phyloP scores from a whole-genome alignment of 2,329 filamentous ascomycete species.

The Clarireedia sp. region DNA sequence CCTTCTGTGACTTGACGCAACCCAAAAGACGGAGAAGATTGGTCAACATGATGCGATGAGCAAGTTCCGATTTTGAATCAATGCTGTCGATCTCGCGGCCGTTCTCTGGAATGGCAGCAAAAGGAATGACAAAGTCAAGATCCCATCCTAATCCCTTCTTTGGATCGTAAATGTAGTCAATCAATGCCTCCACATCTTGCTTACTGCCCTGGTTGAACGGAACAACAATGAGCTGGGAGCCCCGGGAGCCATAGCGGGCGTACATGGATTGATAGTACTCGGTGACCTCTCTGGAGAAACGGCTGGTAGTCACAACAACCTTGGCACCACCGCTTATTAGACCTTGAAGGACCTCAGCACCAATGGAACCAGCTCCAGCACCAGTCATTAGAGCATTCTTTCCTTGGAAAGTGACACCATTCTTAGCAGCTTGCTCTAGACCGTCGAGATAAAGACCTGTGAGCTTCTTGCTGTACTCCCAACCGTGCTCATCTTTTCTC shows the following conservation, averaged over 20 bases:
- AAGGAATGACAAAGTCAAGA: slow-evolving; percentile 90
- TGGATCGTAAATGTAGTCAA: slow-evolving; percentile 92
- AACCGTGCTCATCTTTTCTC: slow-evolving; percentile 85
- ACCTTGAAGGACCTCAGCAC: slow-evolving; percentile 91
- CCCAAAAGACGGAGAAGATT: slow-evolving; percentile 90
- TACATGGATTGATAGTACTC: slow-evolving; percentile 99
- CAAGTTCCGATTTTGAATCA: slow-evolving; percentile 95
- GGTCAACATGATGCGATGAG: slow-evolving; percentile 98
- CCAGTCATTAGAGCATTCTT: slow-evolving; percentile 98
- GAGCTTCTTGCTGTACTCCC: slow-evolving; percentile 99
- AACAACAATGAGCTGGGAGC: slow-evolving; percentile 94
- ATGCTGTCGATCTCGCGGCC: slow-evolving; percentile 95
- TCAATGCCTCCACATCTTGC: slow-evolving; percentile 88
- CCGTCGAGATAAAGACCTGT: slow-evolving; percentile 89
- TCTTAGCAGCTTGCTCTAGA: slow-evolving; percentile 77
- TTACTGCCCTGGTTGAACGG: slow-evolving; percentile 99
- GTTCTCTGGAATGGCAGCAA: slow-evolving; percentile 95
- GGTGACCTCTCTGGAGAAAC: slow-evolving; percentile 93
- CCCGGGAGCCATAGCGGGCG: slow-evolving; percentile 82
- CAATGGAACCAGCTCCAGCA: slow-evolving; percentile 94
- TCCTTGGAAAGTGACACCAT: slow-evolving; percentile 83
- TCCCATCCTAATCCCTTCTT: slow-evolving; percentile 99
- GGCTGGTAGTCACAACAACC: slow-evolving; percentile 91
- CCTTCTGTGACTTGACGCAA: slow-evolving; percentile 84
- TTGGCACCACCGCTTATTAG: slow-evolving; percentile 94